These are phyloP conservation scores for Bacterosira constricta DNA, from an alignment of 108 stramenopile genomes.

Conservation along the genomic window DNA sequence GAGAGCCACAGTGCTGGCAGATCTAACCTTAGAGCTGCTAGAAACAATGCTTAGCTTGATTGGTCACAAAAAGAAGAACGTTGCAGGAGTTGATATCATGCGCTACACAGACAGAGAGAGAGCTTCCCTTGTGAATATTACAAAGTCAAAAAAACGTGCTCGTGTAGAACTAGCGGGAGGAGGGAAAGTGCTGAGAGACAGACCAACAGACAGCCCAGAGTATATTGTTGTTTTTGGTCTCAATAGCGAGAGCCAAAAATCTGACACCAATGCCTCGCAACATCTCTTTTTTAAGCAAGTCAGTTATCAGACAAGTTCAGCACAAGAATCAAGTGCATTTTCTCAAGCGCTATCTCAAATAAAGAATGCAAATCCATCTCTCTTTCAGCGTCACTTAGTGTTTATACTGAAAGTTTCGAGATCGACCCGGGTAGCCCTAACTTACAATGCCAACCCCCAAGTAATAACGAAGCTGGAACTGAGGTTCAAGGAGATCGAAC, in stretches of 20 bases:
- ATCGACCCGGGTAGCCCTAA: constrained; percentile 18
- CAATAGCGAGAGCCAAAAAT: constrained; percentile 19
- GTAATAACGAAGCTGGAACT: constrained; percentile 11
- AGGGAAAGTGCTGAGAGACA: constrained; percentile 49
- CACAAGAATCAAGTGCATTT: constrained; percentile 27
- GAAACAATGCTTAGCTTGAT: constrained; percentile 43
- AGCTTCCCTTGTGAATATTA: constrained; percentile 23
- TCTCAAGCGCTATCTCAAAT: constrained; percentile 28
- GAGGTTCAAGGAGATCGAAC: constrained; percentile 42
- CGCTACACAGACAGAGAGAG: constrained; percentile 6
- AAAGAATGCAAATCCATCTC: constrained; percentile 18
- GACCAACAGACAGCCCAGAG: constrained; percentile 70
- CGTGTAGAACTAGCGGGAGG: constrained; percentile 3
- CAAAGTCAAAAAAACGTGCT: constrained; percentile 3
- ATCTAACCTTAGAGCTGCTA: constrained; percentile 55
- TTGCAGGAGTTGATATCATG: constrained; percentile 24
- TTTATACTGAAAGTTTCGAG: constrained; percentile 41
- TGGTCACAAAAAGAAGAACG: constrained; percentile 21
- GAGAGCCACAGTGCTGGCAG: constrained; percentile 57
- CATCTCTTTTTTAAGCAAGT: constrained; percentile 45
- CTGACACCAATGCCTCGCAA: constrained; percentile 11
- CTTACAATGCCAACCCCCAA: constrained; percentile 36
- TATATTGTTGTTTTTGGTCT: constrained; percentile 64
- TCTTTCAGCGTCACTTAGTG: constrained; percentile 27
- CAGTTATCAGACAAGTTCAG: background rate